Evolutionary conservation across 352 stramenopile species (phyloP), one percentile per base, ranked within the genome.

Genomic region (Elongisporangium prolatum): DNA sequence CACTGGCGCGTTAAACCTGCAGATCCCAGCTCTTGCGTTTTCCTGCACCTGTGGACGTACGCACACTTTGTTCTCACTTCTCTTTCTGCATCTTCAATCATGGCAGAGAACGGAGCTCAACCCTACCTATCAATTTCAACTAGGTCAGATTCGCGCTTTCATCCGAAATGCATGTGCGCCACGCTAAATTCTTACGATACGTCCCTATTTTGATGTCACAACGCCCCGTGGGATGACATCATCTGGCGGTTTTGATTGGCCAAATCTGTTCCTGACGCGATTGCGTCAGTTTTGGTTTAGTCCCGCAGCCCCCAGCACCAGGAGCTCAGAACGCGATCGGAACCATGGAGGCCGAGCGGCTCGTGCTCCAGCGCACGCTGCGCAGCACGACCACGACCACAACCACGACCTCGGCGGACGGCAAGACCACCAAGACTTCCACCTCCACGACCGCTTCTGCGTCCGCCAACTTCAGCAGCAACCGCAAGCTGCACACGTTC

Each of bases 401-500:
- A 18, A 54, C 22, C 20, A 61, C 16, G 38, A 54, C 52, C 53
- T 64, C 57, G 24, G 38, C 40, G 25, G 37, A 50, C 21, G 34
- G 24, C 21, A 48, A 53, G n/a, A 48, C 53, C 34, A 38, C 44
- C 38, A 58, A 54, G 20, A 21, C 24, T 44, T 48, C 13, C 56
- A 25, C 49, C n/a, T 40, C 21, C 18, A 11, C 38, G 28, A 18
- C 47, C n/a, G 44, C 40, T 21, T 25, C 22, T 22, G 60, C 64
- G 48, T 1, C 50, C 9, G 18, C 21, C 51, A 47, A 7, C 51
- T 21, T 10, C 37, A 21, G 16, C 28, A 37, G 21, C 10, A 49
- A 50, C 37, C 22, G 22, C 28, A 80, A 75, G 63, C 64, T 88
- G 58, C 82, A 90, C 67, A 79, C 83, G 54, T 89, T 90, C 64